These are phyloP conservation scores for Aspergillus fructus DNA, from an alignment of 2,329 filamentous ascomycete species.

Conservation along the genomic window DNA sequence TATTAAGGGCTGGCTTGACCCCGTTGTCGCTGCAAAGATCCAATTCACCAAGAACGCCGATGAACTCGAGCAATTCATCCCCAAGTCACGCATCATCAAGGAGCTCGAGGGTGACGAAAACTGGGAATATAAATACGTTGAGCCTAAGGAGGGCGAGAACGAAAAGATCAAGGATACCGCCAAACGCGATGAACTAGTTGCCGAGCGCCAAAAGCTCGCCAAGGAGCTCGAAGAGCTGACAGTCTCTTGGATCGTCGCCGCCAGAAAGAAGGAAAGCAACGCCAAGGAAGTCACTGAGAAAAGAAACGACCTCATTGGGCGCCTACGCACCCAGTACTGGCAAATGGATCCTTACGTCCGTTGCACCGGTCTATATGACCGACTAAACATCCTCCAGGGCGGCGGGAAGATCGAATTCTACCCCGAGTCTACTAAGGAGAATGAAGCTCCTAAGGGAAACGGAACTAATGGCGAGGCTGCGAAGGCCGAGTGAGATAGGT, in stretches of 20 bases:
- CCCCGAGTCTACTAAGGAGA: constrained; percentile 19
- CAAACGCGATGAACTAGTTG: constrained; percentile 63
- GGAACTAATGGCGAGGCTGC: neutral
- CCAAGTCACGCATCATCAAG: constrained; percentile 67
- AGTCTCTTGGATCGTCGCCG: constrained; percentile 67
- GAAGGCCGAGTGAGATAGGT: neutral
- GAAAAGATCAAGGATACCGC: constrained; percentile 66
- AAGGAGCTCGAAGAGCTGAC: constrained; percentile 73
- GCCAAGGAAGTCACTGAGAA: constrained; percentile 54
- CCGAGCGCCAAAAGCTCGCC: constrained; percentile 64
- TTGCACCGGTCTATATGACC: constrained; percentile 80
- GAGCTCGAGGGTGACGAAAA: constrained; percentile 85
- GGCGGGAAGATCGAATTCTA: constrained; percentile 74
- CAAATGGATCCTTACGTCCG: constrained; percentile 81
- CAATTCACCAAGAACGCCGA: constrained; percentile 82
- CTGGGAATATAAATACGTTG: constrained; percentile 79
- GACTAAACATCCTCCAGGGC: constrained; percentile 67
- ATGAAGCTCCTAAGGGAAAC: neutral
- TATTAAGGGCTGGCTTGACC: constrained; percentile 93
- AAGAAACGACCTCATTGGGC: constrained; percentile 61
- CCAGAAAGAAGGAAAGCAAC: constrained; percentile 47
- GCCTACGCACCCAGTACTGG: constrained; percentile 79
- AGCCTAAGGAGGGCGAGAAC: constrained; percentile 76
- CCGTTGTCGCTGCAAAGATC: constrained; percentile 90
- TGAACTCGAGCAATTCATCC: constrained; percentile 77